phyloP scores from a whole-genome alignment of 2,329 filamentous ascomycete genomes.

The Aspergillus puulaauensis region DNA sequence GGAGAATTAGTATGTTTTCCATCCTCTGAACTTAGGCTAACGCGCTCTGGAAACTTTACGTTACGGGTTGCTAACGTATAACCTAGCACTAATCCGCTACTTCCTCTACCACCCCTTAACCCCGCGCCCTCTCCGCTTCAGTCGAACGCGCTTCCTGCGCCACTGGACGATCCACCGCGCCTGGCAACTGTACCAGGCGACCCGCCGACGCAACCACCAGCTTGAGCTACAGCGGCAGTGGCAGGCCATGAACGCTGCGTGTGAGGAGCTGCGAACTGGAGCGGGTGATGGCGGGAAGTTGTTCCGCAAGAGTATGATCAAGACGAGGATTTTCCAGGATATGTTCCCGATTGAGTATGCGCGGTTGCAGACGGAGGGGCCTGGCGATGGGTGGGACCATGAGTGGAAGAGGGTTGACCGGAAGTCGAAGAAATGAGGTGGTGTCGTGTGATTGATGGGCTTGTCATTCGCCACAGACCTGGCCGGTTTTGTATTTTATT shows the following conservation, averaged over 20 bases:
- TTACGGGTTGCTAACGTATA: slow-evolving; percentile 18
- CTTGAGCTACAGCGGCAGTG: slow-evolving; percentile 75
- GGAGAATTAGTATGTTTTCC: slow-evolving; percentile 44
- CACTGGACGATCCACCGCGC: slow-evolving; percentile 99
- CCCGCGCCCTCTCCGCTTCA: slow-evolving; percentile 80
- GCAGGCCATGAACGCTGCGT: slow-evolving; percentile 78
- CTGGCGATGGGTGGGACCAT: slow-evolving; percentile 86
- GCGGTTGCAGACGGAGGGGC: slow-evolving; percentile 72
- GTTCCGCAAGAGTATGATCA: slow-evolving; percentile 86
- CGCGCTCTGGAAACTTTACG: slow-evolving; percentile 4
- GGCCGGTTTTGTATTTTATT: slow-evolving; percentile 1
- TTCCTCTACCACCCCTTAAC: slow-evolving; percentile 67
- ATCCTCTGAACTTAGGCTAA: neutral
- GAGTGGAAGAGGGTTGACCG: slow-evolving; percentile 69
- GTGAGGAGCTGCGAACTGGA: slow-evolving; percentile 71
- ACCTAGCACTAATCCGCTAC: slow-evolving; percentile 64
- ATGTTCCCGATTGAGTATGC: slow-evolving; percentile 89
- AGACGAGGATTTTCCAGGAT: slow-evolving; percentile 75
- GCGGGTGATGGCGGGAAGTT: slow-evolving; percentile 57
- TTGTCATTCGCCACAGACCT: neutral
- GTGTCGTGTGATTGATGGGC: neutral
- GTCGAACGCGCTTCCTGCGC: slow-evolving; percentile 78
- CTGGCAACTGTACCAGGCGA: slow-evolving; percentile 77
- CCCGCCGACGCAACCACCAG: slow-evolving; percentile 64
- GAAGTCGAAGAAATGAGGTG: slow-evolving; percentile 18